A percentile compares a stretch with the other conserved stretches of the same genome.
phyloP scores from a whole-genome alignment of 805 yeast genomes.

The Clavispora fructus region DNA sequence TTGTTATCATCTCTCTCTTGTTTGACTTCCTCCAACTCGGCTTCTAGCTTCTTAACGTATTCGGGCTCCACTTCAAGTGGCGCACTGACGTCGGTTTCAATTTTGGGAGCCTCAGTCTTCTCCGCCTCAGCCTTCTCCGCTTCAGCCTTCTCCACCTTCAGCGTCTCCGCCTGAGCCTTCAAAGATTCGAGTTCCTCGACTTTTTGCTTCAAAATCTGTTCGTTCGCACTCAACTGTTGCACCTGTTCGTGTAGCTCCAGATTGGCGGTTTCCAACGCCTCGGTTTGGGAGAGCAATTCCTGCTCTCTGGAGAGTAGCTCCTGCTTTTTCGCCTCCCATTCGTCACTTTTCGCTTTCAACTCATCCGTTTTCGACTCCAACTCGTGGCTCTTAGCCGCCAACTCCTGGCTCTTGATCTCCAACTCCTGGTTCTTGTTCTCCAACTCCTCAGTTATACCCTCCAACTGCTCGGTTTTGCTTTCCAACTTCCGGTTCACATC shows the following conservation, averaged over 20 bases:
- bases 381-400: not conserved
- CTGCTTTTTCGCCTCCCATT: not conserved
- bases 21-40: constrained; percentile 10
- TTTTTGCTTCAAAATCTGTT: not conserved
- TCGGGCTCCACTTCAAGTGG: not conserved
- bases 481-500: not conserved
- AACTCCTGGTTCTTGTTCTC: not conserved
- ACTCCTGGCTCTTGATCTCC: not conserved
- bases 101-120: not conserved
- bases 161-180: not conserved
- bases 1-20: constrained; percentile 53
- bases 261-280: not conserved
- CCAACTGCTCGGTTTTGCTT: not conserved
- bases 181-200: not conserved
- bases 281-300: not conserved
- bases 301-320: not conserved
- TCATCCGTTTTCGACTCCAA: not conserved
- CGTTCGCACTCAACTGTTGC: not conserved
- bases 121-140: not conserved
- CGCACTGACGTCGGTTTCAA: not conserved
- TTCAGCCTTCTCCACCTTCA: not conserved
- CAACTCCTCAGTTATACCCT: not conserved
- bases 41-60: constrained; percentile 2
- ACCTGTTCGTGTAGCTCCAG: not conserved
- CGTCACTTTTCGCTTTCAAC: not conserved